These are phyloP conservation scores for Aureobasidium sp. DNA, from an alignment of 2,329 filamentous ascomycete species.

Conservation along the genomic window DNA sequence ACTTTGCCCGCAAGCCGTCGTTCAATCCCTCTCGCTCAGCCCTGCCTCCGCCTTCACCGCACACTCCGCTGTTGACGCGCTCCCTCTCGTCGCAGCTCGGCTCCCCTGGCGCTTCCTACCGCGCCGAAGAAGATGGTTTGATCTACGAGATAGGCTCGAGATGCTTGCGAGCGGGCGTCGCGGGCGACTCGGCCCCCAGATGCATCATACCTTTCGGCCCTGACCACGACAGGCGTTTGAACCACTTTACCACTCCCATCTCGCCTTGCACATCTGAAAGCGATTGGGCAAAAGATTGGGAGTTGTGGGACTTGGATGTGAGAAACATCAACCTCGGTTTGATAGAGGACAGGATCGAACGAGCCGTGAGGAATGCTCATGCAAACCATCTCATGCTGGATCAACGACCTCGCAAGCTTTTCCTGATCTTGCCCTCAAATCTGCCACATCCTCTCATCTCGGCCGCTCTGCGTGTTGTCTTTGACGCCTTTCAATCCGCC, in stretches of 20 bases:
- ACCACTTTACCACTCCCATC: constrained; percentile 59
- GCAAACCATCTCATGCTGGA: constrained; percentile 67
- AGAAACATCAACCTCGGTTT: constrained; percentile 67
- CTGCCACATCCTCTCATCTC: constrained; percentile 74
- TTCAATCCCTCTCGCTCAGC: not conserved
- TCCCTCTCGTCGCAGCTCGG: constrained; percentile 54
- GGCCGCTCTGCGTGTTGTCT: constrained; percentile 67
- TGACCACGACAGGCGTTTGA: constrained; percentile 66
- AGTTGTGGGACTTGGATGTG: constrained; percentile 76
- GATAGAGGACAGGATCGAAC: constrained; percentile 79
- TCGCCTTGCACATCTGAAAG: constrained; percentile 50
- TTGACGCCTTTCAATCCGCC: constrained; percentile 74
- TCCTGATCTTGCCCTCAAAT: constrained; percentile 68
- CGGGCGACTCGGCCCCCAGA: constrained; percentile 67
- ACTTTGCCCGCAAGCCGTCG: constrained; percentile 14
- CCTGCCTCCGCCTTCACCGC: constrained; percentile 41
- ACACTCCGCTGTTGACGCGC: constrained; percentile 53
- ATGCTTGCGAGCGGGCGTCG: constrained; percentile 74
- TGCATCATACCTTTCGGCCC: constrained; percentile 69
- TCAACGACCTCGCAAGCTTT: constrained; percentile 58
- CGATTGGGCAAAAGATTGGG: constrained; percentile 58
- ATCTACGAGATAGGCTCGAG: constrained; percentile 78
- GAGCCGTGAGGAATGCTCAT: constrained; percentile 72
- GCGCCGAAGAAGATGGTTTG: constrained; percentile 66
- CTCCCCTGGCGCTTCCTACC: constrained; percentile 51